Percentiles rank a stretch among this genome's conserved stretches.
These are phyloP conservation scores for Leishmania arabica DNA, from an alignment of 208 protist species.

Conservation along the genomic window DNA sequence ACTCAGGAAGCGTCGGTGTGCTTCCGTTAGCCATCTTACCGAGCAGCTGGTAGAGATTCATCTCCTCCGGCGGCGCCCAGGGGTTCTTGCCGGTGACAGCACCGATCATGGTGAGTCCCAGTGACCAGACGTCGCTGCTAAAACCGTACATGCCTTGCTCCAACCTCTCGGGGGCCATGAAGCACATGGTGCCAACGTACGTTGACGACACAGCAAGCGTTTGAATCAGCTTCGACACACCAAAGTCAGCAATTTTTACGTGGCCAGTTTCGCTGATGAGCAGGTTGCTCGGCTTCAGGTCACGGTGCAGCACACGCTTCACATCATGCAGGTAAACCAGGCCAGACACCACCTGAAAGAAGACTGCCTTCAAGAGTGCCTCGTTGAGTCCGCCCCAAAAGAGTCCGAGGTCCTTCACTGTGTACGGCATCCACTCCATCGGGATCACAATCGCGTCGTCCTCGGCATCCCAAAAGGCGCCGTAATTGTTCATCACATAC, in stretches of 20 bases:
- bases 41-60: slow-evolving; percentile 88
- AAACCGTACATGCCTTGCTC: slow-evolving; percentile 91
- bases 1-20: slow-evolving; percentile 68
- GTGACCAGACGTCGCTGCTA: slow-evolving; percentile 92
- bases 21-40: slow-evolving; percentile 78
- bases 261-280: slow-evolving; percentile 93
- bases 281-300: slow-evolving; percentile 98
- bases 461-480: slow-evolving; percentile 87
- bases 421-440: slow-evolving; percentile 93
- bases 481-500: slow-evolving; percentile 90
- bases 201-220: slow-evolving; percentile 89
- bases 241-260: slow-evolving; percentile 95
- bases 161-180: slow-evolving; percentile 93
- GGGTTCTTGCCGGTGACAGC: slow-evolving; percentile 85
- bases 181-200: slow-evolving; percentile 95
- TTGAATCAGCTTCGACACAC: slow-evolving; percentile 90
- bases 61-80: slow-evolving; percentile 86
- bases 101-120: slow-evolving; percentile 89
- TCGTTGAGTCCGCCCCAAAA: slow-evolving; percentile 89
- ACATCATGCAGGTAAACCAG: slow-evolving; percentile 85
- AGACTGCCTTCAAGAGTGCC: slow-evolving; percentile 74
- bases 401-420: slow-evolving; percentile 75
- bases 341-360: slow-evolving; percentile 87
- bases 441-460: slow-evolving; percentile 85
- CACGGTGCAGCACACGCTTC: slow-evolving; percentile 94